Conservation (phyloP, 2,329 filamentous ascomycete genomes). For the Fusarium proliferatum region DNA sequence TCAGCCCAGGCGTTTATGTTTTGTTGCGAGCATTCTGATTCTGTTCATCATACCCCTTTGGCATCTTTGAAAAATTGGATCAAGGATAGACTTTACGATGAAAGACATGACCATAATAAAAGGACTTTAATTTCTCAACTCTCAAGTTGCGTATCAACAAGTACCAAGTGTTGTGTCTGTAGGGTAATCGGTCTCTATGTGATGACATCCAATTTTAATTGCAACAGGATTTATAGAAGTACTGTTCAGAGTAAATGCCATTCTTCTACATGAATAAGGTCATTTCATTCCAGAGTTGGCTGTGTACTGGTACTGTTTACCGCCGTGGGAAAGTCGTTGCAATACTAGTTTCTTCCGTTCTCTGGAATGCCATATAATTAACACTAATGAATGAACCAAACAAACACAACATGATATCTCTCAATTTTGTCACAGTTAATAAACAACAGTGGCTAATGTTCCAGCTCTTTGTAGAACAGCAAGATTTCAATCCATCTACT, state of each 20-base stretch:
- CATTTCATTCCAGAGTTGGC: neutral
- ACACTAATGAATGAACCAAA: rapidly evolving
- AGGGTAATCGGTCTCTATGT: neutral
- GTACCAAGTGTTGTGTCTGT: neutral
- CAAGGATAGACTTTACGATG: constrained; percentile 44
- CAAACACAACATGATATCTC: neutral
- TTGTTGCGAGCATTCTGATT: constrained; percentile 46
- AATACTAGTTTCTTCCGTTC: rapidly evolving
- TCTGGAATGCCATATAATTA: rapidly evolving
- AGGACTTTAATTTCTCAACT: constrained; percentile 34
- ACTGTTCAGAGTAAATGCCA: rapidly evolving
- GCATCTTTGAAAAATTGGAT: constrained; percentile 46
- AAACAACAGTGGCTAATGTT: neutral
- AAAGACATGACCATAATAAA: constrained; percentile 41
- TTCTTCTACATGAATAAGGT: rapidly evolving
- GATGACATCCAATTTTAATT: no score
- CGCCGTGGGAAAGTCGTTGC: rapidly evolving
- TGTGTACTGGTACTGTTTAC: neutral
- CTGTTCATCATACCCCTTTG: constrained; percentile 45
- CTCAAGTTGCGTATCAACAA: neutral
- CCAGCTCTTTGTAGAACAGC: rapidly evolving
- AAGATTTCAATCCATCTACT: rapidly evolving
- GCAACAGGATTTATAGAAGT: neutral
- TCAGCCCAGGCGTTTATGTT: constrained; percentile 37
- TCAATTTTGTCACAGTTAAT: rapidly evolving